Evolutionary conservation across 179 eudicot species (phyloP).

Genomic region (Corrigiola litoralis): DNA sequence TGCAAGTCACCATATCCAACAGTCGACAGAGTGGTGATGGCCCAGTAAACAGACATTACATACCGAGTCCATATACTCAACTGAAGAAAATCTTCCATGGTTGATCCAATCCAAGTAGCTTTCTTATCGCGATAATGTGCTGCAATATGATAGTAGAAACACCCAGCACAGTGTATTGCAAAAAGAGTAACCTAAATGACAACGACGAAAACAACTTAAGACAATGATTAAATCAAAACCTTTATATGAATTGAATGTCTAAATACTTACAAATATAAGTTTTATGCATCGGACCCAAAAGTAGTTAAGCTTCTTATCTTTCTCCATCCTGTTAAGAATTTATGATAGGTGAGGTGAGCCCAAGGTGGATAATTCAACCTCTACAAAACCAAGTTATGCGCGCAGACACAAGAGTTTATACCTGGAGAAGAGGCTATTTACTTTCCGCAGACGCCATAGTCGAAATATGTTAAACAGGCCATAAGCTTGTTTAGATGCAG

Average conservation of each 20-base stretch:
- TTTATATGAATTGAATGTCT: too few relatives aligned
- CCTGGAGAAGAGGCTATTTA: constrained; percentile 67
- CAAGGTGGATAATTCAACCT: not conserved
- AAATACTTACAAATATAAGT: constrained; percentile 69
- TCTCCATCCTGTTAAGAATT: constrained; percentile 67
- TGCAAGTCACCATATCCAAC: constrained; percentile 80
- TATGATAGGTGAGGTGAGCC: not conserved
- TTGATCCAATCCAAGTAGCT: constrained; percentile 72
- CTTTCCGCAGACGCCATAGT: constrained; percentile 93
- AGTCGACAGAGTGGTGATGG: constrained; percentile 70
- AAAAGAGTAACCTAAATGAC: constrained; percentile 64
- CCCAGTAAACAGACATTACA: constrained; percentile 67
- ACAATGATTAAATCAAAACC: not conserved
- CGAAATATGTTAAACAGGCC: constrained; percentile 86
- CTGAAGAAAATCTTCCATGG: constrained; percentile 39
- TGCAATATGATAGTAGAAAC: constrained; percentile 75
- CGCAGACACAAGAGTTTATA: constrained; percentile 23
- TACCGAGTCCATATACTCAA: constrained; percentile 64
- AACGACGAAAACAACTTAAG: not conserved
- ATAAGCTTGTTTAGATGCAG: constrained; percentile 40
- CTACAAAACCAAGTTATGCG: not conserved
- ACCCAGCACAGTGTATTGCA: constrained; percentile 79
- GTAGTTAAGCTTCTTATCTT: constrained; percentile 77
- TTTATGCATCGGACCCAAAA: constrained; percentile 79
- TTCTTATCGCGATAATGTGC: constrained; percentile 49